phyloP scores from a whole-genome alignment of 208 protist genomes.

The Trypanosoma scelopori region DNA sequence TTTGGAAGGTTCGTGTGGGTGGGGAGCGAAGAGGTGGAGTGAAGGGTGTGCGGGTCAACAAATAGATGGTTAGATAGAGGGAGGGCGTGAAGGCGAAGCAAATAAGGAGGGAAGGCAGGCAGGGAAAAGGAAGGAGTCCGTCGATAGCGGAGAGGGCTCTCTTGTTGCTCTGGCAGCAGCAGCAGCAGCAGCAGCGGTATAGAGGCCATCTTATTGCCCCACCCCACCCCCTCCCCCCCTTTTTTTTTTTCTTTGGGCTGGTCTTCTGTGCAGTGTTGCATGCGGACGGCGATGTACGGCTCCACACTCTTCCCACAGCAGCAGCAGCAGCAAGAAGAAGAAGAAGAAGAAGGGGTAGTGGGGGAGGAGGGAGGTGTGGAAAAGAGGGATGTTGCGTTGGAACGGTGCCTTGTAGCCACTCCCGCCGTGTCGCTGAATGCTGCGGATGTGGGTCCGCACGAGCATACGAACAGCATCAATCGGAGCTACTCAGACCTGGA shows the following conservation, averaged over 20 bases:
- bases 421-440: neutral
- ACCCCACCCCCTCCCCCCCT: no score
- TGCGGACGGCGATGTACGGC: neutral
- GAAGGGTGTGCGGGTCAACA: neutral
- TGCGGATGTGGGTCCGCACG: slow-evolving; percentile 22
- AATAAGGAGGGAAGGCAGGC: neutral
- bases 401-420: neutral
- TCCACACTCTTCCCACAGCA: slow-evolving; percentile 1
- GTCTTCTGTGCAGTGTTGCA: neutral
- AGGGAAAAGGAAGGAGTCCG: neutral
- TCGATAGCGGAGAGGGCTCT: neutral
- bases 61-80: neutral
- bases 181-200: neutral
- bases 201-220: slow-evolving; percentile 4
- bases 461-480: slow-evolving; percentile 83
- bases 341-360: no score
- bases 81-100: neutral
- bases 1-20: no score
- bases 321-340: no score
- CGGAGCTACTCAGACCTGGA: slow-evolving; percentile 75
- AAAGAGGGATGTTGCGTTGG: no score
- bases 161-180: no score
- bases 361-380: no score
- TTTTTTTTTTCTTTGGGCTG: slow-evolving; percentile 12
- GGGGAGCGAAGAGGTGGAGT: no score